These are phyloP conservation scores for Pseudocercospora vitis DNA, from an alignment of 2,329 filamentous ascomycete genomes.

Conservation along the genomic window DNA sequence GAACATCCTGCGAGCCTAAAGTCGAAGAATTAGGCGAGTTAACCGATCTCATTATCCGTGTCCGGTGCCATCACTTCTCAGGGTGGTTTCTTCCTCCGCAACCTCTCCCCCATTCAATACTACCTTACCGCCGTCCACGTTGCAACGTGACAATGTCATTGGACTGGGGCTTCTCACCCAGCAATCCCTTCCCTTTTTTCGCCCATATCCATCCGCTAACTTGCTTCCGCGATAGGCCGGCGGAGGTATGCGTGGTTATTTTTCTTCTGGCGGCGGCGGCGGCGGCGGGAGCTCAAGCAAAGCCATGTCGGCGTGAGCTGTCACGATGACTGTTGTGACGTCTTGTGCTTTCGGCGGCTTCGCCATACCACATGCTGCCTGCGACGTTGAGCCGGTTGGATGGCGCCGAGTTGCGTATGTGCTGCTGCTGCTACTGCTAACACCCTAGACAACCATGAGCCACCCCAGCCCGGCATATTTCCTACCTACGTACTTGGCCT, in stretches of 20 bases:
- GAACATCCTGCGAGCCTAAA: neutral
- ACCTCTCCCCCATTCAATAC: neutral
- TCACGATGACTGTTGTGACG: conserved; percentile 18
- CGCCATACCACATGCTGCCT: conserved; percentile 9
- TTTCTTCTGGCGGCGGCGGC: conserved; percentile 1
- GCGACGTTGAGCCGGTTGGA: neutral
- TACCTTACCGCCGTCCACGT: conserved; percentile 11
- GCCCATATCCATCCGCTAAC: neutral
- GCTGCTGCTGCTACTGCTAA: neutral
- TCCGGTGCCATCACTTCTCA: too few relatives aligned
- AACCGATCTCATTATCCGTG: too few relatives aligned
- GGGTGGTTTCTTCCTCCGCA: neutral
- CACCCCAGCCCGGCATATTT: neutral
- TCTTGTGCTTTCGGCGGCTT: conserved; percentile 10
- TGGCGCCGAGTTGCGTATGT: neutral
- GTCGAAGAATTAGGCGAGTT: neutral
- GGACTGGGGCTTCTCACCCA: conserved; percentile 9
- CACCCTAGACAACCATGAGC: neutral
- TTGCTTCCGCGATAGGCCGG: conserved; percentile 20
- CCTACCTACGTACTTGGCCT: neutral
- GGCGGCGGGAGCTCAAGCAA: conserved; percentile 16
- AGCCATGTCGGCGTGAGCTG: conserved; percentile 10
- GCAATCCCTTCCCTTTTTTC: neutral
- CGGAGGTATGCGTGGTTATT: neutral
- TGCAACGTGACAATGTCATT: conserved; percentile 22